Evolutionary conservation across 2,329 filamentous ascomycete species (phyloP), one percentile per base, ranked within the genome.

Genomic region (Aspergillus sp.): DNA sequence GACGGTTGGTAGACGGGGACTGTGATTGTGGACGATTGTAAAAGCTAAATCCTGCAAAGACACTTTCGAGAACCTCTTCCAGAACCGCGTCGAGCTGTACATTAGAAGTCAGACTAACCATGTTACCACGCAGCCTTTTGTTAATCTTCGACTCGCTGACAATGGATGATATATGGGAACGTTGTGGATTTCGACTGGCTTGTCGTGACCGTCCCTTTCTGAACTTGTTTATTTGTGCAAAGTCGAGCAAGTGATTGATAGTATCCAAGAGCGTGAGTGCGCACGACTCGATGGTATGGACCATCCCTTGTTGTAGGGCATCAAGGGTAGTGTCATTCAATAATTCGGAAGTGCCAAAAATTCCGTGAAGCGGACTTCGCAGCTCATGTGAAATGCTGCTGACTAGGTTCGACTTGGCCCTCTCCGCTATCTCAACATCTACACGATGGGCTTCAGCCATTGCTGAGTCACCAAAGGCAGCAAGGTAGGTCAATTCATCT

Each of bases 241-340:
- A 55, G n/a, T 66, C 66, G 0, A 68, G 57, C 26, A 69, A 43
- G 37, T 67, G 57, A 33, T 69, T 66, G 36, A 73, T 64, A 1
- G 67, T 70, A 37, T 71, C 69, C 2, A 72, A 51, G 0, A 73
- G 52, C 0, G 69, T 71, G 2, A 62, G 60, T 1, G 65, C 69
- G 45, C 68, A 73, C 6, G 56, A 64, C 31, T 65, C 59, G 12
- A 72, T 62, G 0, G 68, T 65, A 31, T 62, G 52, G 1, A 68
- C 53, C 42, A 68, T 45, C 4, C 57, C 56, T 10, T 52, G 51
- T 30, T 67, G 64, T 5, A 56, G 50, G 5, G 57, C 51, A 7
- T 53, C 54, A 34, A 59, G 52, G 3, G 47, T 51, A 1, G 61
- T 58, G 30, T 66, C 65, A 28, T 54, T 49, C 4, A 67, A 48